A percentile compares a stretch with the other conserved stretches of the same genome.
Conservation (phyloP, 768 basidiomycete genomes). For the Kwoniella sp. region DNA sequence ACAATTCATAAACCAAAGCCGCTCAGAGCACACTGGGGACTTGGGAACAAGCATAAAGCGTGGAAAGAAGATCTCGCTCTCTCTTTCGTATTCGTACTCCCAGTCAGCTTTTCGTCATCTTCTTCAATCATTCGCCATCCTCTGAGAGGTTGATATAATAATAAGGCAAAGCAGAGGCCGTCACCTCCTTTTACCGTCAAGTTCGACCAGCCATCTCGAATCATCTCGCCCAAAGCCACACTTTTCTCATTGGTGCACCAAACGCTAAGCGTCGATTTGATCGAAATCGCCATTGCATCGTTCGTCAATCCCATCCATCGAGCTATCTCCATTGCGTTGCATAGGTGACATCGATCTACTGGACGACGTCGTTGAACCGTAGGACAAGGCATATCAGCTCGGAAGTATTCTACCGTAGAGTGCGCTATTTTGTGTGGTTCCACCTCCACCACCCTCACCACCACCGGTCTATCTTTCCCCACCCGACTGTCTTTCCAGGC, state of each 20-base stretch:
- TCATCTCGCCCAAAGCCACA: not conserved
- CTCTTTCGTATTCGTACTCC: not conserved
- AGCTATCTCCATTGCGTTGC: not conserved
- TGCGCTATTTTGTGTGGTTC: not conserved
- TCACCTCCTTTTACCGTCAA: conserved; percentile 1
- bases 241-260: not conserved
- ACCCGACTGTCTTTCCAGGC: conserved; percentile 1
- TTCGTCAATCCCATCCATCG: not conserved
- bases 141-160: not conserved
- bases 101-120: too few relatives aligned
- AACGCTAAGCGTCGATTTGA: not conserved
- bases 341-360: not conserved
- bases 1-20: not conserved
- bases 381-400: not conserved
- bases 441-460: not conserved
- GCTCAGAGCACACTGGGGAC: not conserved
- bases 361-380: not conserved
- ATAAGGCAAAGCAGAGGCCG: not conserved
- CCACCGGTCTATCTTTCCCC: not conserved
- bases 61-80: not conserved
- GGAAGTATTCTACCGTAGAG: not conserved
- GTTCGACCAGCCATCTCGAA: not conserved
- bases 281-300: not conserved
- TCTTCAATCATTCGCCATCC: not conserved
- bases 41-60: not conserved